Percentiles rank a stretch among this genome's conserved stretches.
Conservation (phyloP, 1,139 yeast species). For the Yamadazyma atlantica region DNA sequence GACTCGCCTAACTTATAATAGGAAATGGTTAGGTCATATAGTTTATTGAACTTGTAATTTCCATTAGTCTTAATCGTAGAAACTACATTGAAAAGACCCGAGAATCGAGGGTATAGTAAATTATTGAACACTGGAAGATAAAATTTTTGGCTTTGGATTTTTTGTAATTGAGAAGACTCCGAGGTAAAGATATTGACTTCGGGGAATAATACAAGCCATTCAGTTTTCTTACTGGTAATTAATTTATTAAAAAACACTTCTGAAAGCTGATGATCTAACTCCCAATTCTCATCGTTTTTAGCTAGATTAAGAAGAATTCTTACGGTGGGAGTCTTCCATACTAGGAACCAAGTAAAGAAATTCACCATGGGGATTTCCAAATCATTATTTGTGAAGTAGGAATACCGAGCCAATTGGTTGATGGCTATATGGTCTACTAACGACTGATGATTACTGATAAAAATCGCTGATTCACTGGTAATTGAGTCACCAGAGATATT, state of each 20-base stretch:
- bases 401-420: slow-evolving; percentile 38
- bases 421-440: slow-evolving; percentile 54
- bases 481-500: slow-evolving; percentile 43
- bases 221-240: slow-evolving; percentile 29
- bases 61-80: slow-evolving; percentile 40
- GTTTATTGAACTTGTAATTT: slow-evolving; percentile 29
- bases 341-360: slow-evolving; percentile 60
- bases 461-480: slow-evolving; percentile 45
- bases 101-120: slow-evolving; percentile 67
- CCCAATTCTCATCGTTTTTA: slow-evolving; percentile 66
- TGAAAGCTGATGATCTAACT: slow-evolving; percentile 36
- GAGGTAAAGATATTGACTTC: slow-evolving; percentile 68
- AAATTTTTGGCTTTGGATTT: slow-evolving; percentile 48
- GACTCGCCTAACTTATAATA: slow-evolving; percentile 31
- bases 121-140: slow-evolving; percentile 53
- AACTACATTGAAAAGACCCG: slow-evolving; percentile 49
- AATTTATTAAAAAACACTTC: slow-evolving; percentile 24
- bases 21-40: slow-evolving; percentile 55
- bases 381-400: slow-evolving; percentile 13
- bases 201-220: slow-evolving; percentile 66
- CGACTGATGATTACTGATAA: slow-evolving; percentile 56
- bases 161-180: slow-evolving; percentile 46
- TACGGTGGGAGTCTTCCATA: slow-evolving; percentile 57
- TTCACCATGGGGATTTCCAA: slow-evolving; percentile 39
- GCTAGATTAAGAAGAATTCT: slow-evolving; percentile 41